A percentile compares a stretch with the other conserved stretches of the same genome.
Conservation (phyloP, 1,284 basidiomycete species). For the Sporisorium sorghi region DNA sequence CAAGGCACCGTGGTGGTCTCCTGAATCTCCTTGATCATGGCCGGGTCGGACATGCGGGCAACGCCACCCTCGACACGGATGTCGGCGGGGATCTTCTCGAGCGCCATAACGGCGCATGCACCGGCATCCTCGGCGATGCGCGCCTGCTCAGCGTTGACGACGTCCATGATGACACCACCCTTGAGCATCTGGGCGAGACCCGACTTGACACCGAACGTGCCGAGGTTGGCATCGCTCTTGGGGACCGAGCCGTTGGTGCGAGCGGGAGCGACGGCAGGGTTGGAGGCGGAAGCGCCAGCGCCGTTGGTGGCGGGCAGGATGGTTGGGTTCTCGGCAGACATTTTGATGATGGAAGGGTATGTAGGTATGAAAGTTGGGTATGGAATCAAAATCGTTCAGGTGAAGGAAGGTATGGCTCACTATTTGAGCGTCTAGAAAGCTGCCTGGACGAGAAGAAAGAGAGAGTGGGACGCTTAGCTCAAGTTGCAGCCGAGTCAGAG, state of each 20-base stretch:
- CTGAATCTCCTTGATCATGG: constrained; percentile 97
- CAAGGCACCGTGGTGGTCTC: constrained; percentile 65
- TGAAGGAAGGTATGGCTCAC: no score
- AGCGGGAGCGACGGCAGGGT: constrained; percentile 37
- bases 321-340: constrained; percentile 69
- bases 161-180: constrained; percentile 71
- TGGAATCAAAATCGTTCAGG: not conserved
- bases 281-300: constrained; percentile 59
- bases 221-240: constrained; percentile 75
- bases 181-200: constrained; percentile 71
- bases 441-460: not conserved
- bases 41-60: constrained; percentile 76
- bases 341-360: constrained; percentile 16
- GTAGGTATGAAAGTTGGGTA: constrained; percentile 6
- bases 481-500: constrained; percentile 10
- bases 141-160: constrained; percentile 84
- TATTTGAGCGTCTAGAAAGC: not conserved
- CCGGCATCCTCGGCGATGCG: constrained; percentile 97
- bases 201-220: constrained; percentile 92
- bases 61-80: constrained; percentile 73
- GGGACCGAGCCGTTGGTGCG: constrained; percentile 73
- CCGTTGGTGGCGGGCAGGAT: constrained; percentile 61
- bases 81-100: constrained; percentile 93
- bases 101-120: constrained; percentile 92
- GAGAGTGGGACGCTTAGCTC: constrained; percentile 13